Evolutionary conservation across 2,329 filamentous ascomycete genomes (phyloP).

Genomic region (Truncatella angustata): DNA sequence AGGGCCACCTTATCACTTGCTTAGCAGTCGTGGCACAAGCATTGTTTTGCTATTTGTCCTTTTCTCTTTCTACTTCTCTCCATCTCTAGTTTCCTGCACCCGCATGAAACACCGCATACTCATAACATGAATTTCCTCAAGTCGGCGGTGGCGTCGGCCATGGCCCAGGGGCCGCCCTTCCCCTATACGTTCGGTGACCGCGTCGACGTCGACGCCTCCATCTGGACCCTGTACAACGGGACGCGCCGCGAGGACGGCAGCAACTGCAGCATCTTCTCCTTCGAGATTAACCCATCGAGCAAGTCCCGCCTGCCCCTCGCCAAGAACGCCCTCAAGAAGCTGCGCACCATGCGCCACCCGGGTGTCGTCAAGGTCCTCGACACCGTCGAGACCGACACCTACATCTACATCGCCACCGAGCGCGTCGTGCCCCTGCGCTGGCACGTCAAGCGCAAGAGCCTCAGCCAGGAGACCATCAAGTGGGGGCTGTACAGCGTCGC

Average conservation of each 20-base stretch:
- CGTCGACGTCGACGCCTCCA: conserved; percentile 87
- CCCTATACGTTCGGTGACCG: conserved; percentile 91
- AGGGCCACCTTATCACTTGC: too few species aligned
- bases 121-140: conserved; percentile 89
- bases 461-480: conserved; percentile 91
- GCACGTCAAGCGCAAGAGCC: conserved; percentile 83
- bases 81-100: not conserved
- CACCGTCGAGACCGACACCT: conserved; percentile 92
- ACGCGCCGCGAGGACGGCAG: conserved; percentile 91
- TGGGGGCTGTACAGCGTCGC: conserved; percentile 91
- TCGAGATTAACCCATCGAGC: conserved; percentile 77
- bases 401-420: conserved; percentile 96
- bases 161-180: conserved; percentile 90
- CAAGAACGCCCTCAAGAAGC: conserved; percentile 90
- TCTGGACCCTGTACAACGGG: conserved; percentile 95
- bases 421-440: conserved; percentile 82
- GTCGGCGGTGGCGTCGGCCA: conserved; percentile 93
- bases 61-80: too few species aligned
- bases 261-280: conserved; percentile 94
- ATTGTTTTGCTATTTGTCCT: too few species aligned
- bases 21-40: too few species aligned
- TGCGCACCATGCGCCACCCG: conserved; percentile 88
- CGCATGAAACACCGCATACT: not conserved
- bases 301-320: conserved; percentile 81
- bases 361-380: conserved; percentile 93